Evolutionary conservation across 805 yeast species (phyloP).

Genomic region (Cyberlindnera samutprakarnensis): DNA sequence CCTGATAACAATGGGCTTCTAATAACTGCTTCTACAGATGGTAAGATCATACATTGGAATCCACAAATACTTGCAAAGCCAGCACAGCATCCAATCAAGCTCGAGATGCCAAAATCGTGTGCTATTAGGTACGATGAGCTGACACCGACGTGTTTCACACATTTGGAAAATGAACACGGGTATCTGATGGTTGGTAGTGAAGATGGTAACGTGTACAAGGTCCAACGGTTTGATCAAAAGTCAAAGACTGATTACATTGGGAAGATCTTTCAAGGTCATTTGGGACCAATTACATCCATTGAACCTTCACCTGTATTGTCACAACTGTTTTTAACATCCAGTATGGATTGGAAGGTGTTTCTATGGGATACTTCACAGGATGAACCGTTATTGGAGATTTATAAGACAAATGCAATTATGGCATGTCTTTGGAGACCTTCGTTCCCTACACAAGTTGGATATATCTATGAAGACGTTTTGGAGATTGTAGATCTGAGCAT

Average conservation of each 20-base stretch:
- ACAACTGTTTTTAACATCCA: slow-evolving; percentile 20
- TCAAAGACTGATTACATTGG: slow-evolving; percentile 12
- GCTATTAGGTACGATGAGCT: slow-evolving; percentile 23
- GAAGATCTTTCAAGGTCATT: slow-evolving; percentile 19
- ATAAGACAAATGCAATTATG: slow-evolving; percentile 21
- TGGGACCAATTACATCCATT: slow-evolving; percentile 20
- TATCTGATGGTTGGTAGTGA: slow-evolving; percentile 24
- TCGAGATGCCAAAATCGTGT: slow-evolving; percentile 18
- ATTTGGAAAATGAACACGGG: slow-evolving; percentile 15
- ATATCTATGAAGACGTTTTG: slow-evolving; percentile 22
- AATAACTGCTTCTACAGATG: slow-evolving; percentile 25
- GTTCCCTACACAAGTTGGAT: slow-evolving; percentile 23
- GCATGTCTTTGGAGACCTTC: slow-evolving; percentile 22
- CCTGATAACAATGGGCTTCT: slow-evolving; percentile 17
- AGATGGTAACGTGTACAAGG: slow-evolving; percentile 26
- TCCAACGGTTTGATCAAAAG: slow-evolving; percentile 20
- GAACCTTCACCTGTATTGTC: slow-evolving; percentile 12
- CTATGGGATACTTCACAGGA: slow-evolving; percentile 20
- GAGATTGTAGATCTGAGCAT: slow-evolving; percentile 26
- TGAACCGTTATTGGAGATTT: slow-evolving; percentile 17
- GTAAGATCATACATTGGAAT: slow-evolving; percentile 24
- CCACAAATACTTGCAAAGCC: slow-evolving; percentile 23
- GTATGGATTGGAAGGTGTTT: slow-evolving; percentile 26
- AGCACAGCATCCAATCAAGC: slow-evolving; percentile 11
- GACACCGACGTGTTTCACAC: slow-evolving; percentile 19